phyloP scores from a whole-genome alignment of 23 red algal species.

The Gracilaria gracilis region DNA sequence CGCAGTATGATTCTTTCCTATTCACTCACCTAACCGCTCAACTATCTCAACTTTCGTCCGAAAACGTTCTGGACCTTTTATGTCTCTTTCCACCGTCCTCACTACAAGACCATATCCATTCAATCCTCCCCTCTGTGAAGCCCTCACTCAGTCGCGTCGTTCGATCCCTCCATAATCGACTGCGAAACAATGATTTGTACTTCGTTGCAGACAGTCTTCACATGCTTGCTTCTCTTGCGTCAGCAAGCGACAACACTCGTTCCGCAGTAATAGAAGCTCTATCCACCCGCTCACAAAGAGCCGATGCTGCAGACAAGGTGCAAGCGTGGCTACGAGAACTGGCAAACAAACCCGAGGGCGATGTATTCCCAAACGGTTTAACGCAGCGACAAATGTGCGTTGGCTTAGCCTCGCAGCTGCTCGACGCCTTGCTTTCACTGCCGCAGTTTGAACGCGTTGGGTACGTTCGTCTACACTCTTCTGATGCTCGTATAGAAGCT shows the following conservation, averaged over 20 bases:
- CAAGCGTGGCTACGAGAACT: slow-evolving; percentile 26
- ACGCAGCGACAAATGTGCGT: slow-evolving; percentile 35
- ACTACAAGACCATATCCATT: neutral
- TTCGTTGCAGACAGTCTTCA: slow-evolving; percentile 37
- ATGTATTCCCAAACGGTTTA: slow-evolving; percentile 14
- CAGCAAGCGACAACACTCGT: neutral
- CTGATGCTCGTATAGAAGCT: slow-evolving; percentile 17
- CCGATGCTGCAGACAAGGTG: slow-evolving; percentile 27
- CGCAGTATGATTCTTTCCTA: slow-evolving; percentile 33
- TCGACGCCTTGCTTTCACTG: slow-evolving; percentile 23
- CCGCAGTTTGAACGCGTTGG: slow-evolving; percentile 18
- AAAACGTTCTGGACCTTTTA: slow-evolving; percentile 20
- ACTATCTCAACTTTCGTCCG: neutral
- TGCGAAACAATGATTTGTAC: slow-evolving; percentile 16
- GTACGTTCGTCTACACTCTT: slow-evolving; percentile 25
- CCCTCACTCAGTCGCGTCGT: slow-evolving; percentile 23
- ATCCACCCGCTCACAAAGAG: slow-evolving; percentile 18
- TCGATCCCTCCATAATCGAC: slow-evolving; percentile 29
- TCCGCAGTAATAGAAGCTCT: slow-evolving; percentile 20
- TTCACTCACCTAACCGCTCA: slow-evolving; percentile 23
- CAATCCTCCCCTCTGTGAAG: neutral
- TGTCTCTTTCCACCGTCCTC: slow-evolving; percentile 27
- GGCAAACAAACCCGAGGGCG: slow-evolving; percentile 16
- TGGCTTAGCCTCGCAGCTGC: slow-evolving; percentile 17
- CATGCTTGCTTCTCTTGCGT: neutral